Base-by-base conservation (phyloP, 768 basidiomycete genomes). In the Lentinula guzmanii region DNA sequence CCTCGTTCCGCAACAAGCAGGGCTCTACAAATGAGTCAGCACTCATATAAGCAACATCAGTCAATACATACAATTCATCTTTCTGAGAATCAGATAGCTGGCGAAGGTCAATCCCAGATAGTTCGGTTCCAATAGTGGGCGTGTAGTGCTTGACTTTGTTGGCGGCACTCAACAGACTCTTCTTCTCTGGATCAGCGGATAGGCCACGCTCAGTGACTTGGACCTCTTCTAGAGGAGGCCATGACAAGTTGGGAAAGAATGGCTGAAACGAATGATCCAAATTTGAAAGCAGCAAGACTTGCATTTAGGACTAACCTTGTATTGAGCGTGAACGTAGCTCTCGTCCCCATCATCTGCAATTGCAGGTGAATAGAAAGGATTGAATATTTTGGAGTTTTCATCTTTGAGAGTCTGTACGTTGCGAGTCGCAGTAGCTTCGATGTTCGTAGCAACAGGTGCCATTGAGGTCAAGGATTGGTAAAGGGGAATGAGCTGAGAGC, bases 1-100 rank as follows among this genome's bases (percentile, higher is more conserved):
- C 88, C 86, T 41, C 90, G 79, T 69, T 92, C 90, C 1, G 86
- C 90, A 52, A 87, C 80, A 41, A 93, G 78, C 15, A 93, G 74
- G 4, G 89, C 87, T 3, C 89, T 89, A 65, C 24, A 62, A 2
- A 54, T 31, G 9, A 57, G 46, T 35, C 66, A 46, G 67, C 28
- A 28, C 28, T 28, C 28, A 4, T 39, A 39, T 39, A 39, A 39
- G 51, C 28, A 16, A 34, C 46, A 11, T 52, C 56, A 46, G 24
- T 0, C 10, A 33, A 18, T 48, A 72, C 84, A 65, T 65, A 90
- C 89, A 92, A 77, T 67, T 93, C 91, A 67, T 93, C 89, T 73
- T 90, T 92, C 71, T 93, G 90, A 33, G 74, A 62, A 61, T 80
- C 76, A 2, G 85, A 79, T 8, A 92, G 76, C 66, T 89, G 84